Conservation (phyloP, 768 basidiomycete species). For the Collybia mongolica region DNA sequence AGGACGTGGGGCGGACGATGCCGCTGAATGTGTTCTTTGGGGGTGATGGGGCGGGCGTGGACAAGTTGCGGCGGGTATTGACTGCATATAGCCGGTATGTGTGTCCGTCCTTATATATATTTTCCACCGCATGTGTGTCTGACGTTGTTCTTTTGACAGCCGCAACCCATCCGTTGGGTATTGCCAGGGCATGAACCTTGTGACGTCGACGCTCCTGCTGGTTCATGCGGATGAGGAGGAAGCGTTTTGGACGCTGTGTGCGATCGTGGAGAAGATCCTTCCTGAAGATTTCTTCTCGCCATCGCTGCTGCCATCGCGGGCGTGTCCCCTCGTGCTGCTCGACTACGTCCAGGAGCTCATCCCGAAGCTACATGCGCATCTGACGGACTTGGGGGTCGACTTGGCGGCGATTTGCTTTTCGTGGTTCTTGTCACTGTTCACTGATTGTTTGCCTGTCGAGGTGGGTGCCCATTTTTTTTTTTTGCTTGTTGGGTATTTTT, state of each 20-base stretch:
- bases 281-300: constrained; percentile 95
- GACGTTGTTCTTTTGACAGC: constrained; percentile 39
- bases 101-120: neutral
- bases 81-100: constrained; percentile 89
- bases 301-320: constrained; percentile 86
- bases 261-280: constrained; percentile 85
- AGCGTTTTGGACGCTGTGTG: constrained; percentile 92
- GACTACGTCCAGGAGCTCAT: constrained; percentile 81
- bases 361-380: constrained; percentile 74
- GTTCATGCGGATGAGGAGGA: constrained; percentile 96
- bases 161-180: constrained; percentile 93
- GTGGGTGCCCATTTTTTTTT: constrained; percentile 35
- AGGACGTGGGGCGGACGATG: constrained; percentile 91
- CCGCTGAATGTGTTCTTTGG: constrained; percentile 96
- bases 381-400: constrained; percentile 82
- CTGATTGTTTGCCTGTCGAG: constrained; percentile 94
- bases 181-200: constrained; percentile 94
- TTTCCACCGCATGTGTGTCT: too few species aligned
- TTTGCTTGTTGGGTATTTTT: neutral
- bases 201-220: constrained; percentile 91
- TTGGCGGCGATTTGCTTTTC: constrained; percentile 95
- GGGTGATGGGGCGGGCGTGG: constrained; percentile 92
- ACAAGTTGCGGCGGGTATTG: constrained; percentile 87
- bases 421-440: constrained; percentile 97
- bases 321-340: constrained; percentile 87